Evolutionary conservation across 2,329 filamentous ascomycete genomes (phyloP), one percentile per base, ranked within the genome.

Genomic region (Sarocladium oryzae): DNA sequence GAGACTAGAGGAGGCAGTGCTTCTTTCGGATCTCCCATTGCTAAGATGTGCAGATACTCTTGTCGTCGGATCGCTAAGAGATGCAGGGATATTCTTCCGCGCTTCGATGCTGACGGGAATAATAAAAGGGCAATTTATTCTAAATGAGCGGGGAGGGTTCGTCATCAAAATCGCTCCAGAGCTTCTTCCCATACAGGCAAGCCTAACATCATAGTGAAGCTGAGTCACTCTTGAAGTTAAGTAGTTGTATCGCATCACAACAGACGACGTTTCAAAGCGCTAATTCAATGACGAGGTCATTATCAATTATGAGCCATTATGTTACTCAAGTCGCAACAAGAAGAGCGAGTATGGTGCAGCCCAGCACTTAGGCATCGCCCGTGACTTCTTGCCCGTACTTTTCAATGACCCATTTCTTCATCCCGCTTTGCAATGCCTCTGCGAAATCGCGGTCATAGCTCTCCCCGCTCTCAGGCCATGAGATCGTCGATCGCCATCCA

Each of bases 401-500:
- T 45, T 67, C 57, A 18, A 56, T 49, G 3, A 65, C 66, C 67
- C 69, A 75, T 23, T 56, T 57, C 50, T 61, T 63, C 55, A 72
- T 63, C 0, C 72, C 73, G 16, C 66, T 56, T 32, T 60, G 54
- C 51, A 75, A 30, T 1, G 62, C 61, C 52, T 68, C 60, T 1
- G 56, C 51, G 55, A 76, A 71, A 2, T 54, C 58, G 1, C 50
- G 23, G 45, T 75, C 71, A 50, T 63, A 76, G 20, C 51, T 53
- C 53, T 58, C 63, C 2, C 71, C 73, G 24, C 60, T 63, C 7
- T 65, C 61, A 6, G 54, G 50, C 57, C 61, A 69, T 1, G 61
- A 65, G 9, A 70, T 26, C 52, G 63, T 61, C 18, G 69, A 66
- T 49, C 70, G 61, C 74, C 75, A 77, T 1, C 66, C 69, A 16